These are phyloP conservation scores for Bonia amplexicaulis DNA, from an alignment of 176 grass and related monocot species.

Conservation along the genomic window DNA sequence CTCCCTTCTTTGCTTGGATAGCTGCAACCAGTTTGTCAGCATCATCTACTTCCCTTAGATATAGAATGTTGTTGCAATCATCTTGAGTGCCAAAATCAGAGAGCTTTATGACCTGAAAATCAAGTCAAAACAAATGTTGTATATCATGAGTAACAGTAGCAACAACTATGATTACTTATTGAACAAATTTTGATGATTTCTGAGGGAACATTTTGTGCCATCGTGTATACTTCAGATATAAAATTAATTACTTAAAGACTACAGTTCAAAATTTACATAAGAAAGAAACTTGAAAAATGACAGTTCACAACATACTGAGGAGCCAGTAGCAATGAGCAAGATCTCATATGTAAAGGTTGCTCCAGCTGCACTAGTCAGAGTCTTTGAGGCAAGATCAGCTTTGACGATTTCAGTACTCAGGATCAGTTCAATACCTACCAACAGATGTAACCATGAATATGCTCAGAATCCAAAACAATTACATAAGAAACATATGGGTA, in stretches of 20 bases:
- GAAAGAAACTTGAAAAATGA: neutral
- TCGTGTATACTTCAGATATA: neutral
- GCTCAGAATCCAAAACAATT: neutral
- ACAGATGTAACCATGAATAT: slow-evolving; percentile 22
- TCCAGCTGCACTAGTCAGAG: slow-evolving; percentile 68
- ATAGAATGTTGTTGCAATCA: slow-evolving; percentile 84
- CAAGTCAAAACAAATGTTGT: neutral
- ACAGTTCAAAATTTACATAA: neutral
- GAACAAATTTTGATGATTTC: neutral
- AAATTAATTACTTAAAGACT: neutral
- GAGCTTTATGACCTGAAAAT: slow-evolving; percentile 74
- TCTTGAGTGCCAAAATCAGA: slow-evolving; percentile 85
- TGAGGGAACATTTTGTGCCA: slow-evolving; percentile 11
- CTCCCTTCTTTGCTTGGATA: slow-evolving; percentile 92
- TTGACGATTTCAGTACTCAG: slow-evolving; percentile 90
- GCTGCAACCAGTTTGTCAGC: slow-evolving; percentile 77
- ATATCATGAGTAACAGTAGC: neutral
- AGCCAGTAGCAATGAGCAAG: slow-evolving; percentile 84
- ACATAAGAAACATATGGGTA: neutral
- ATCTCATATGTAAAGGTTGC: slow-evolving; percentile 80
- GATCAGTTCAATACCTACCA: slow-evolving; percentile 82
- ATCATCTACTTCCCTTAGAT: slow-evolving; percentile 85
- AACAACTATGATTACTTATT: neutral
- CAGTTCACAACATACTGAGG: slow-evolving; percentile 53
- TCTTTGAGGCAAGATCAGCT: slow-evolving; percentile 79